Conservation (phyloP, 148 eudicot genomes). For the Hydrangea macrophylla region DNA sequence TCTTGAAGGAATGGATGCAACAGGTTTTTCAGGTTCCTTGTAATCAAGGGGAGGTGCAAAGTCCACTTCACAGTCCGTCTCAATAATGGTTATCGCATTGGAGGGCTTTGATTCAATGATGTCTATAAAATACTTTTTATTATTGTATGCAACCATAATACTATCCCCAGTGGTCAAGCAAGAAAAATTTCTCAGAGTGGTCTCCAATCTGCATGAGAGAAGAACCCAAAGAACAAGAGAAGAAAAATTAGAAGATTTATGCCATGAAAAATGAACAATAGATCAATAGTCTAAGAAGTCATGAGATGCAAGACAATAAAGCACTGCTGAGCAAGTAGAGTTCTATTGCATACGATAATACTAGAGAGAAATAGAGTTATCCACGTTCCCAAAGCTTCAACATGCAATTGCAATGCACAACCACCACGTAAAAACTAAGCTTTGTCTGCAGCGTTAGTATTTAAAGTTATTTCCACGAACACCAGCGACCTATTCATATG, state of each 20-base stretch:
- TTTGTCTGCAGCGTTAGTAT: no score
- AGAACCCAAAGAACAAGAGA: no score
- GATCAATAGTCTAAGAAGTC: not conserved
- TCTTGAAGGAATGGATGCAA: slow-evolving; percentile 35
- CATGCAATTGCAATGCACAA: not conserved
- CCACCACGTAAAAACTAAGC: no score
- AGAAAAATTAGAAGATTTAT: not conserved
- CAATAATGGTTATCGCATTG: slow-evolving; percentile 77
- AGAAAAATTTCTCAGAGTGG: slow-evolving; percentile 84
- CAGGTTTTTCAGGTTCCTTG: slow-evolving; percentile 82
- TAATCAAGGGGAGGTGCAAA: slow-evolving; percentile 99
- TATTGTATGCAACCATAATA: slow-evolving; percentile 89
- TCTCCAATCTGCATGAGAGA: slow-evolving; percentile 77
- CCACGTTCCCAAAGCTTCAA: not conserved
- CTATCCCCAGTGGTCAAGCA: slow-evolving; percentile 94
- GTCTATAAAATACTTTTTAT: slow-evolving; percentile 88
- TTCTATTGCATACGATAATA: no score
- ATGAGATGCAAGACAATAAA: not conserved
- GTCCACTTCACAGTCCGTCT: slow-evolving; percentile 97
- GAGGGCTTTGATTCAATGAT: slow-evolving; percentile 82
- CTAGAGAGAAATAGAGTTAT: not conserved
- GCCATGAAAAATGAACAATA: not conserved
- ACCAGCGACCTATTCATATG: no score
- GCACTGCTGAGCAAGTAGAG: no score
- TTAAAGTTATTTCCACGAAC: no score